These are phyloP conservation scores for Clavispora vitiphila DNA, from an alignment of 805 yeast species.

Conservation along the genomic window DNA sequence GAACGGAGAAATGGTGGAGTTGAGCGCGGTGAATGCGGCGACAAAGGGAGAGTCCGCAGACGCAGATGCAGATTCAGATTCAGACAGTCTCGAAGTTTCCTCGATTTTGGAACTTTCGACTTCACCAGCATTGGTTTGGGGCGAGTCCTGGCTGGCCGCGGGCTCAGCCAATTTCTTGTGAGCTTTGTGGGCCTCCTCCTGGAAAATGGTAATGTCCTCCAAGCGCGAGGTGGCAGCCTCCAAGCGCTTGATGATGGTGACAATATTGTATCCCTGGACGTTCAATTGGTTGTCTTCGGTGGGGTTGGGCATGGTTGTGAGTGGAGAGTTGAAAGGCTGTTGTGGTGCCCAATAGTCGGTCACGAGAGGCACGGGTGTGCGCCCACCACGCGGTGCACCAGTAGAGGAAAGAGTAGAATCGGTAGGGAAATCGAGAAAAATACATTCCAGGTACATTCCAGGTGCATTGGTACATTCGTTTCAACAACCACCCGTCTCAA, in stretches of 20 bases:
- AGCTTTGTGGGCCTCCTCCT: slow-evolving; percentile 49
- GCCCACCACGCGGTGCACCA: too few relatives aligned
- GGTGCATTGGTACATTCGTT: too few relatives aligned
- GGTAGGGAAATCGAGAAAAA: too few relatives aligned
- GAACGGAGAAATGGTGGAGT: slow-evolving; percentile 62
- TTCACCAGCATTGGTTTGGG: too few relatives aligned
- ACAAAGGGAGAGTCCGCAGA: not conserved
- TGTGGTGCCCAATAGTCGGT: too few relatives aligned
- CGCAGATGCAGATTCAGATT: not conserved
- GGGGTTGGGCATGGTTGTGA: slow-evolving; percentile 10
- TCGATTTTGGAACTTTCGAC: too few relatives aligned
- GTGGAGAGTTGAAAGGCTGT: too few relatives aligned
- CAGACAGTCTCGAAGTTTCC: too few relatives aligned
- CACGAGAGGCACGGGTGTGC: slow-evolving; percentile 1
- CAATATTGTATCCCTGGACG: slow-evolving; percentile 81
- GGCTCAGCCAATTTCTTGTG: not conserved
- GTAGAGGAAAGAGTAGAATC: too few relatives aligned
- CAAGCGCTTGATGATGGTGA: slow-evolving; percentile 65
- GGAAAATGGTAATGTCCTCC: slow-evolving; percentile 81
- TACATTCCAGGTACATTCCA: too few relatives aligned
- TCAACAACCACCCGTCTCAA: too few relatives aligned
- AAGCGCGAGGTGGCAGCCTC: slow-evolving; percentile 92
- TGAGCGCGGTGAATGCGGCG: slow-evolving; percentile 14
- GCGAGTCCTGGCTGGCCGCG: not conserved
- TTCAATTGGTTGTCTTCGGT: slow-evolving; percentile 43